Evolutionary conservation across 176 grass and related monocot genomes (phyloP).

Genomic region (Rhynchospora tenuis): DNA sequence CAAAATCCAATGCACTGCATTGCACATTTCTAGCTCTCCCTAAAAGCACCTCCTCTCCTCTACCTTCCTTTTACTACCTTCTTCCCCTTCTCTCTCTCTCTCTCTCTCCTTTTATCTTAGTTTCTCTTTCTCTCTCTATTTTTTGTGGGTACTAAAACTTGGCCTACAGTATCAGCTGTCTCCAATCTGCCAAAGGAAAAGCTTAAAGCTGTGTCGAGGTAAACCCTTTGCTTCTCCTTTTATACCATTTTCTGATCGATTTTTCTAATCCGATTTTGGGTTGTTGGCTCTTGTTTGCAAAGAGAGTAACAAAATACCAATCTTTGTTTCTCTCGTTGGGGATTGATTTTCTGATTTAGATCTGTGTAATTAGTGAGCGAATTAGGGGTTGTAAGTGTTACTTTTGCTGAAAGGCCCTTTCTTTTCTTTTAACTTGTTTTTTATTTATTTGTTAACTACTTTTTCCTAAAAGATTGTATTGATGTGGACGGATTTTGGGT

Average conservation of each 20-base stretch:
- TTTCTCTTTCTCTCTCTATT: neutral
- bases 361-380: slow-evolving; percentile 6
- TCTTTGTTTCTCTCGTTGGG: neutral
- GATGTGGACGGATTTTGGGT: slow-evolving; percentile 18
- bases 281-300: neutral
- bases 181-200: neutral
- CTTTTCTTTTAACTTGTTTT: neutral
- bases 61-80: neutral
- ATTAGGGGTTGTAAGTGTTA: slow-evolving; percentile 1
- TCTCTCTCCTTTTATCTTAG: neutral
- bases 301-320: neutral
- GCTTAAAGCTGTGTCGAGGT: slow-evolving; percentile 11
- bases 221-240: neutral
- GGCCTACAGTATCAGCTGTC: slow-evolving; percentile 19
- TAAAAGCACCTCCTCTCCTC: slow-evolving; percentile 10
- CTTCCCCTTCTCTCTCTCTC: neutral
- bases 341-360: neutral
- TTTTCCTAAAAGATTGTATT: slow-evolving; percentile 21
- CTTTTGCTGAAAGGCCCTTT: slow-evolving; percentile 18
- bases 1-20: neutral
- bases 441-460: neutral
- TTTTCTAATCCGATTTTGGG: neutral
- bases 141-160: slow-evolving; percentile 7
- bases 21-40: slow-evolving; percentile 6
- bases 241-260: slow-evolving; percentile 12